Base-by-base conservation (phyloP, 2,329 filamentous ascomycete genomes). In the Cladosporium colombiae region DNA sequence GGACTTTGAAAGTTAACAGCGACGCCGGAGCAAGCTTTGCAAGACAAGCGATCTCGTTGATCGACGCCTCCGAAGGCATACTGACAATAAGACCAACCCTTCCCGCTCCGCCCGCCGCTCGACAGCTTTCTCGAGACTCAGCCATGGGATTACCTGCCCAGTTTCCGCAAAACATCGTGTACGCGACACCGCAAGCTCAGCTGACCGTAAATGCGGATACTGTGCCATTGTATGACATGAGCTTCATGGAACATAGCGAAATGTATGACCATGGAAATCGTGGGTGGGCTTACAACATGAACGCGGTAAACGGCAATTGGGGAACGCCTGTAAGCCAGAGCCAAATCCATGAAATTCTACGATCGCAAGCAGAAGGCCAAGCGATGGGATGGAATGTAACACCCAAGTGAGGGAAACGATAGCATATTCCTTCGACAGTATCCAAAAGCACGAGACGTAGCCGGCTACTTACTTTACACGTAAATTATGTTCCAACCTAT, bases 21-120 rank as follows among this genome's bases (percentile, higher is more conserved):
- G 80, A 79, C 64, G 77, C 72, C 23, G 77, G 78, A 1, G 79
- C 80, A 10, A 77, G 77, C 31, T 81, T 82, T 64, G 78, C 82
- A 67, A 78, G 79, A 65, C 74, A 74, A 27, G 77, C 78, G 2
- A 72, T 79, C n/a, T 63, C 64, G 11, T 46, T 70, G 53, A 70
- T 73, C 57, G 67, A 69, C 14, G 55, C 55, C 21, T 57, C 55
- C 11, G 55, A 57, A 21, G 55, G 52, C 16, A 55, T 55, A 6
- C 5, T 31, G 27, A 33, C 52, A 13, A 21, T 55, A 18, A 55
- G 52, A 11, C 52, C 52, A 13, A 55, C 16, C 25, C 52, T 55
- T 21, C 52, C 52, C 11, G 3, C 52, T 18, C 8, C 7, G 27
- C 27, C 27, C 7, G 11, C 16, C 29, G 25, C 27, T n/a, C 27